Evolutionary conservation across 176 grass and related monocot species (phyloP), one percentile per base, ranked within the genome.

Genomic region (Thalia dealbata): DNA sequence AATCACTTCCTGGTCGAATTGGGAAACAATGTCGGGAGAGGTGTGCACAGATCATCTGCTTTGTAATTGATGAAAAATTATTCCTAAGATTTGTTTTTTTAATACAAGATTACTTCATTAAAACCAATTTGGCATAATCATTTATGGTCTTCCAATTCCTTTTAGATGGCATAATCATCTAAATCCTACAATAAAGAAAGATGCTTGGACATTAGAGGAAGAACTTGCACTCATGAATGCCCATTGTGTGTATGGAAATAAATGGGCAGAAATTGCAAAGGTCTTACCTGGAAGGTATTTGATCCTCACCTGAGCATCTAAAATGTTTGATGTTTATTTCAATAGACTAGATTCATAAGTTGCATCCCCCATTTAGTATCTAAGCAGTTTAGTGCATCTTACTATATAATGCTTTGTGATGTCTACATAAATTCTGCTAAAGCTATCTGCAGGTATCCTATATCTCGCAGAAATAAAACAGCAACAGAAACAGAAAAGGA

Each of bases 191-290:
- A 99, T 99, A 81, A 90, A 81, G 68, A 99, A 88, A 79, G 95
- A 99, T 86, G 95, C 95, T 52, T 99, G 95, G 95, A 99, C 90
- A 69, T 61, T 52, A 59, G 90, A 99, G 45, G 95, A 99, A 75
- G 95, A 99, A 69, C 29, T 78, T 24, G 70, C 80, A 51, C 86
- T 99, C 52, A 83, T 99, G 80, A 88, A 88, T 72, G 95, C 90
- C 78, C 95, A 99, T 81, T 68, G 7, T 51, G 51, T 77, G 14
- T 81, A 85, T 79, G 95, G 95, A n/a, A 99, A 99, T 81, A 99
- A 91, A 93, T 99, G 95, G 95, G 95, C 95, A 61, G 90, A 99
- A 85, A 99, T 99, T 85, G 95, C 95, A 79, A 99, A 93, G 78
- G 85, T 86, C 78, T 85, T 99, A 73, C 95, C 95, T 81, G 95